Percentiles rank a stretch among this genome's conserved stretches.
Conservation (phyloP, 305 asterid genomes). For the Andrographis paniculata region DNA sequence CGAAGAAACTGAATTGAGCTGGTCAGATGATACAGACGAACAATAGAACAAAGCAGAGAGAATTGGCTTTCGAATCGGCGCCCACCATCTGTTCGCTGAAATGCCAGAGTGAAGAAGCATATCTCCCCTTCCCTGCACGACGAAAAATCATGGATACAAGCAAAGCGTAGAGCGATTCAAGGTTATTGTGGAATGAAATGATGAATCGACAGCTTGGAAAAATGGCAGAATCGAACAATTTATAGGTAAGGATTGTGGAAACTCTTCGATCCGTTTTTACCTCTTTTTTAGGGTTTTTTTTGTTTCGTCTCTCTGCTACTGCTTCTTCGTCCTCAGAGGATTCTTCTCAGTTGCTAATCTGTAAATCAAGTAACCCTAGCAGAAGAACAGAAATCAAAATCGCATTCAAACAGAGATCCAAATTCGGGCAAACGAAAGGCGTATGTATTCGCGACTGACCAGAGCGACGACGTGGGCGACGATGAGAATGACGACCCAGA, state of each 20-base stretch:
- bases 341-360: slow-evolving; percentile 62
- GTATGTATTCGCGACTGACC: slow-evolving; percentile 19
- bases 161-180: neutral
- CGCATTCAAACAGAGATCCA: neutral
- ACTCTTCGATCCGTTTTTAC: neutral
- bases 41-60: slow-evolving; percentile 17
- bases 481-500: slow-evolving; percentile 37
- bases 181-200: neutral
- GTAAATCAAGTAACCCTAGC: slow-evolving; percentile 72
- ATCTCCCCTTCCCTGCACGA: slow-evolving; percentile 6
- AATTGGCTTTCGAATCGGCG: slow-evolving; percentile 21
- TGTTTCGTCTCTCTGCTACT: slow-evolving; percentile 19
- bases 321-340: slow-evolving; percentile 43
- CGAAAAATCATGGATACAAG: slow-evolving; percentile 3
- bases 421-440: neutral
- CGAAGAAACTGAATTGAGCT: slow-evolving; percentile 12
- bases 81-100: slow-evolving; percentile 30
- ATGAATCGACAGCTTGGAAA: too few relatives aligned
- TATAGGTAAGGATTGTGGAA: too few relatives aligned
- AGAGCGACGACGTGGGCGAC: slow-evolving; percentile 47
- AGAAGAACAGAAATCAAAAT: neutral
- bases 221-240: too few relatives aligned
- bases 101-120: slow-evolving; percentile 25
- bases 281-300: neutral
- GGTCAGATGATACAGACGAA: slow-evolving; percentile 4